Evolutionary conservation across 2,329 filamentous ascomycete genomes (phyloP).

Genomic region (Xylaria multiplex): DNA sequence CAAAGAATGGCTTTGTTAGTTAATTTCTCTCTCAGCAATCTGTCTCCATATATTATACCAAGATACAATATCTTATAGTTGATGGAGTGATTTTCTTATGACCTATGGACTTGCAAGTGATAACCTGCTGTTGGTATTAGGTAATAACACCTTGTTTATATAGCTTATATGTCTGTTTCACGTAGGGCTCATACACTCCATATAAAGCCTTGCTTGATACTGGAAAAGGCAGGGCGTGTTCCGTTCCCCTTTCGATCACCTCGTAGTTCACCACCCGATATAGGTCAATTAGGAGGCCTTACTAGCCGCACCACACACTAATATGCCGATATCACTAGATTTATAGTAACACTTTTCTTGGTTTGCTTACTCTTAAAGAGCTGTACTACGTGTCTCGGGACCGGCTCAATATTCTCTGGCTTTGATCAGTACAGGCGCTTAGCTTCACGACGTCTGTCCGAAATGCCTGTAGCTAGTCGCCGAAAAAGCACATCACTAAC

Average conservation of each 20-base stretch:
- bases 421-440: conserved; percentile 18
- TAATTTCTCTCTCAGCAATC: conserved; percentile 14
- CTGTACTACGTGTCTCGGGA: conserved; percentile 24
- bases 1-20: background rate
- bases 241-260: conserved; percentile 31
- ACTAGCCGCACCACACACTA: conserved; percentile 38
- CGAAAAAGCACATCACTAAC: conserved; percentile 27
- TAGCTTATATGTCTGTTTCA: background rate
- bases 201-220: conserved; percentile 15
- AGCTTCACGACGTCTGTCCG: conserved; percentile 25
- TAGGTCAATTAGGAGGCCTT: conserved; percentile 31
- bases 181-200: background rate
- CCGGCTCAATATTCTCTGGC: conserved; percentile 18
- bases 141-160: background rate
- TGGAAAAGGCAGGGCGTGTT: conserved; percentile 5
- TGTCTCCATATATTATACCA: background rate
- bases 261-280: conserved; percentile 31
- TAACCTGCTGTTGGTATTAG: conserved; percentile 1
- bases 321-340: conserved; percentile 35
- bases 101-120: background rate
- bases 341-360: conserved; percentile 6
- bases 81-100: background rate
- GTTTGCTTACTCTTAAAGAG: conserved; percentile 1
- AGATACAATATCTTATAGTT: background rate
- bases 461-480: conserved; percentile 23